Percentiles rank a stretch among this genome's conserved stretches.
Conservation (phyloP, 768 basidiomycete genomes). For the Naganishia onofrii region DNA sequence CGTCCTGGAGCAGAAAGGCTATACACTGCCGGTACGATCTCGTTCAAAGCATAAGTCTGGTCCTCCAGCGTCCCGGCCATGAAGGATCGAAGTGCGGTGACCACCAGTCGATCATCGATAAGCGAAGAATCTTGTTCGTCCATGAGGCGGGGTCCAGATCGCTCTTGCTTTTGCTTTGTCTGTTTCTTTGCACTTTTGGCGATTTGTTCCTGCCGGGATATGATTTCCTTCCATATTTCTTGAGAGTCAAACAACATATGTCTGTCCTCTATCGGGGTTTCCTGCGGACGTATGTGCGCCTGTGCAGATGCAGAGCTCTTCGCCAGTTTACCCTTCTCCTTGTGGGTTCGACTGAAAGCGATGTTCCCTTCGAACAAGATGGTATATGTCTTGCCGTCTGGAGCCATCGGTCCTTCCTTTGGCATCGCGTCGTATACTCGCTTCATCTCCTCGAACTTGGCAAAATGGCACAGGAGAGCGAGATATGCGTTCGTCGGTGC, state of each 20-base stretch:
- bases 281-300: not conserved
- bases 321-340: not conserved
- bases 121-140: not conserved
- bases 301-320: not conserved
- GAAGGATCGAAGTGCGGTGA: constrained; percentile 28
- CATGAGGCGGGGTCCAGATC: not conserved
- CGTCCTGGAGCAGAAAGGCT: constrained; percentile 33
- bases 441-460: constrained; percentile 42
- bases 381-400: constrained; percentile 43
- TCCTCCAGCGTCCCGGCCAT: constrained; percentile 30
- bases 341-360: not conserved
- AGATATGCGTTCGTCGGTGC: constrained; percentile 47
- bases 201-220: constrained; percentile 24
- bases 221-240: constrained; percentile 33
- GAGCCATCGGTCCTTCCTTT: constrained; percentile 31
- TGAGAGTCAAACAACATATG: constrained; percentile 25
- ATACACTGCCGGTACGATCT: constrained; percentile 33
- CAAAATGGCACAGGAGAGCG: constrained; percentile 38
- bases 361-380: constrained; percentile 38
- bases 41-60: constrained; percentile 31
- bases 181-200: not conserved
- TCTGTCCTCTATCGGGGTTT: not conserved
- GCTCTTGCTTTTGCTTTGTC: not conserved
- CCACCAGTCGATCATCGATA: constrained; percentile 34
- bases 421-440: constrained; percentile 37